Conservation (phyloP, 192 early-diverging fungal species). For the Coemansia sp. region DNA sequence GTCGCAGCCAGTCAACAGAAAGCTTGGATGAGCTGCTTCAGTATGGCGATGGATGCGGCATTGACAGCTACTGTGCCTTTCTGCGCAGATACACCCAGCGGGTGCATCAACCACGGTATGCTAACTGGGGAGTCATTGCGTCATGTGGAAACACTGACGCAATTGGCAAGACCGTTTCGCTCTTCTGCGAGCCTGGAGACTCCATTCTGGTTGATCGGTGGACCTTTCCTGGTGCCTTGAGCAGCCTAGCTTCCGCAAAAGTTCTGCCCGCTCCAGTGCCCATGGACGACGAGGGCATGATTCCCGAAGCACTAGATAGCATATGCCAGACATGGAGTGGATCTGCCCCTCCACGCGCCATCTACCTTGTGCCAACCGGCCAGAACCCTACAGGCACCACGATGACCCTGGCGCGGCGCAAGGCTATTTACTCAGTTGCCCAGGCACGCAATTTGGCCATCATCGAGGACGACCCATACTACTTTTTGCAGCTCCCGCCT, state of each 20-base stretch:
- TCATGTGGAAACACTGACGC: slow-evolving; percentile 62
- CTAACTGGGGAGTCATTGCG: slow-evolving; percentile 64
- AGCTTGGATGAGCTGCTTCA: slow-evolving; percentile 55
- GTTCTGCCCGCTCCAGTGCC: slow-evolving; percentile 48
- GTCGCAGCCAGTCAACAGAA: slow-evolving; percentile 18
- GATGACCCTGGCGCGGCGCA: slow-evolving; percentile 74
- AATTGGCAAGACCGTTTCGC: slow-evolving; percentile 53
- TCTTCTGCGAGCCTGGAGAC: slow-evolving; percentile 62
- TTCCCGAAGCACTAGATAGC: slow-evolving; percentile 58
- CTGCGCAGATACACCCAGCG: slow-evolving; percentile 49
- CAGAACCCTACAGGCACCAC: slow-evolving; percentile 88
- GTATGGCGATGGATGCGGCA: slow-evolving; percentile 59
- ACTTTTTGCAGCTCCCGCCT: slow-evolving; percentile 72
- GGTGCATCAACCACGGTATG: slow-evolving; percentile 54
- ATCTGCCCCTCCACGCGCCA: slow-evolving; percentile 43
- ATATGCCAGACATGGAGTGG: slow-evolving; percentile 55
- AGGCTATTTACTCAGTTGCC: slow-evolving; percentile 73
- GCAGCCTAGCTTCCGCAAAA: slow-evolving; percentile 47
- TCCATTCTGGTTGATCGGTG: slow-evolving; percentile 58
- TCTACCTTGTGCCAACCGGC: slow-evolving; percentile 82
- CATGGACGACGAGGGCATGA: slow-evolving; percentile 64
- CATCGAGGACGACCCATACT: slow-evolving; percentile 95
- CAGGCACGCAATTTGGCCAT: slow-evolving; percentile 79
- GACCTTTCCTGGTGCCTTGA: slow-evolving; percentile 61
- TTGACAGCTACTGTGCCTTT: slow-evolving; percentile 53